phyloP scores from a whole-genome alignment of 129 eudicot genomes.

The Escallonia rubra region DNA sequence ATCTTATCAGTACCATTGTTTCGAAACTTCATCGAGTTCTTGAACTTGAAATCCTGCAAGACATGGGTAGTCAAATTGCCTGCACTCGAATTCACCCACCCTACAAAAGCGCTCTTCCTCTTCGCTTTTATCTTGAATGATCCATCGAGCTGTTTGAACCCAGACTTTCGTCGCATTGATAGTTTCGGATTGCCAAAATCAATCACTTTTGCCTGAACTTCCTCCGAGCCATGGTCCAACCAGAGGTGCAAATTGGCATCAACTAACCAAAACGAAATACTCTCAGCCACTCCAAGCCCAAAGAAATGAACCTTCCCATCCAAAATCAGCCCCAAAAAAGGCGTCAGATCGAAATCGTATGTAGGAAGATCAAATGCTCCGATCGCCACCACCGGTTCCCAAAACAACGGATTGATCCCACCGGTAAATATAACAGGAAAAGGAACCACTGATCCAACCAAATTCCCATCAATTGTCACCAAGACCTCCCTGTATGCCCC shows the following conservation, averaged over 20 bases:
- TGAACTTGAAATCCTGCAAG: constrained; percentile 28
- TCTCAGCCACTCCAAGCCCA: constrained; percentile 46
- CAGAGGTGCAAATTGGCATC: constrained; percentile 78
- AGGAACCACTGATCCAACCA: constrained; percentile 61
- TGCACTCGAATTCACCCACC: constrained; percentile 43
- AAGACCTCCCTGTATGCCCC: constrained; percentile 67
- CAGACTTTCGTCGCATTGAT: constrained; percentile 11
- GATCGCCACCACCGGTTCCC: constrained; percentile 76
- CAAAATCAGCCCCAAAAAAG: constrained; percentile 49
- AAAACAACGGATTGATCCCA: constrained; percentile 69
- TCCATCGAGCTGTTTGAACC: constrained; percentile 42
- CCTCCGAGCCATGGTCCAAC: constrained; percentile 35
- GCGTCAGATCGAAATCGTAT: constrained; percentile 60
- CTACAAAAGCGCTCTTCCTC: constrained; percentile 31
- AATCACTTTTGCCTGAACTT: constrained; percentile 35
- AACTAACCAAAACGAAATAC: constrained; percentile 64
- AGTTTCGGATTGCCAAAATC: constrained; percentile 21
- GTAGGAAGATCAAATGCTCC: constrained; percentile 80
- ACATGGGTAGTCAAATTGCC: constrained; percentile 42
- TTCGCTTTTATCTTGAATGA: constrained; percentile 39
- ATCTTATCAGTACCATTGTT: constrained; percentile 33
- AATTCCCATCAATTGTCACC: constrained; percentile 53
- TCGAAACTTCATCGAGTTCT: constrained; percentile 35
- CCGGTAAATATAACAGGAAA: constrained; percentile 74
- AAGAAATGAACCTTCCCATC: constrained; percentile 48